These are phyloP conservation scores for Saccharomyces hybrid DNA, from an alignment of 1,139 yeast genomes.

Conservation along the genomic window DNA sequence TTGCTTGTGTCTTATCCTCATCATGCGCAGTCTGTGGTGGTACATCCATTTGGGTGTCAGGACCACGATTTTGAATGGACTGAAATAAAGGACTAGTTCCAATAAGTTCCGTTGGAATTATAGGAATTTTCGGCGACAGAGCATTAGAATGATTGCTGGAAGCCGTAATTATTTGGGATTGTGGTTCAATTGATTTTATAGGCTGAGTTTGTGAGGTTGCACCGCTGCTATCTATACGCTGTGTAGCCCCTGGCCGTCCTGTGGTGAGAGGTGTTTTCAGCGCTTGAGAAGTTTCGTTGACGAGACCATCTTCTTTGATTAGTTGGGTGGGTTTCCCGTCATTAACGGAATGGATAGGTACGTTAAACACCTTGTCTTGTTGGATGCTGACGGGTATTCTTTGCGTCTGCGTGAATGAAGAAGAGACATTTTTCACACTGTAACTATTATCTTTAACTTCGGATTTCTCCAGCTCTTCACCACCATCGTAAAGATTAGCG, in stretches of 20 bases:
- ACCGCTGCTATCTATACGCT: not conserved
- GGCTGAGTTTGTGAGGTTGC: not conserved
- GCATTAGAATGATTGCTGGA: not conserved
- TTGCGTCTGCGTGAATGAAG: not conserved
- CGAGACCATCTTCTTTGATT: not conserved
- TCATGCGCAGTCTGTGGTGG: not conserved
- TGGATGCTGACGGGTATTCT: not conserved
- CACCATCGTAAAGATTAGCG: slow-evolving; percentile 21
- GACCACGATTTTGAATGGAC: not conserved
- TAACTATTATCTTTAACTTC: not conserved
- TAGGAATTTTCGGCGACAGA: not conserved
- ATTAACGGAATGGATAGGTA: slow-evolving; percentile 1
- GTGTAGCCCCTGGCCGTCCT: not conserved
- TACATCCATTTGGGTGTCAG: slow-evolving; percentile 2
- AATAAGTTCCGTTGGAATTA: not conserved
- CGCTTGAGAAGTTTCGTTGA: not conserved
- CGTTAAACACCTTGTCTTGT: not conserved
- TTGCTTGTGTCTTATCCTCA: not conserved
- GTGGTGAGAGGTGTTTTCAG: not conserved
- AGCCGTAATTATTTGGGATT: not conserved
- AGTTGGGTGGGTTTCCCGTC: not conserved
- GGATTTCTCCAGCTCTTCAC: slow-evolving; percentile 19
- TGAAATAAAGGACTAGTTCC: not conserved
- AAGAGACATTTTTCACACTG: not conserved
- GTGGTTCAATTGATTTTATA: not conserved